These are phyloP conservation scores for Aegilops sharonensis DNA, from an alignment of 176 grass and related monocot species.

Conservation along the genomic window DNA sequence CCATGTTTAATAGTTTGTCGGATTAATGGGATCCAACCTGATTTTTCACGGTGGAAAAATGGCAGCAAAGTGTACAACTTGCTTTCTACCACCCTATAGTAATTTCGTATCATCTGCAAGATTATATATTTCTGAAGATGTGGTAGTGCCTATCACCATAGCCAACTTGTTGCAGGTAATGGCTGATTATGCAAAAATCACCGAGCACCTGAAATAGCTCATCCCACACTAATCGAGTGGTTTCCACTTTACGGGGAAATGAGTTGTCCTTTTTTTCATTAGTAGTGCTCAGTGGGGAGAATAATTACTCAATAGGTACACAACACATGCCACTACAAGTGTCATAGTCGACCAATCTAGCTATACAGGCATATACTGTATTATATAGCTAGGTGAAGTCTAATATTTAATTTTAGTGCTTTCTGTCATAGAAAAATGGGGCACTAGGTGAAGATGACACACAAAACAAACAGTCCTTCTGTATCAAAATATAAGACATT, in stretches of 20 bases:
- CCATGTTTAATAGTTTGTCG: no score
- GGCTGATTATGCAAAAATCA: not conserved
- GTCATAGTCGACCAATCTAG: not conserved
- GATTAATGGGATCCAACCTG: not conserved
- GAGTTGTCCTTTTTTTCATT: not conserved
- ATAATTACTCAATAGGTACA: not conserved
- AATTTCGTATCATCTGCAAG: not conserved
- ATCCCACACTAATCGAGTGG: conserved; percentile 21
- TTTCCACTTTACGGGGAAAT: not conserved
- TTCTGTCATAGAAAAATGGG: not conserved
- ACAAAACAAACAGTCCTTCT: not conserved
- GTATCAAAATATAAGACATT: no score
- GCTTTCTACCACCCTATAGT: not conserved
- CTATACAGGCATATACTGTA: not conserved
- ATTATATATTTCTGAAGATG: not conserved
- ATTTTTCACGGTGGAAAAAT: not conserved
- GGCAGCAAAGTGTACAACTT: not conserved
- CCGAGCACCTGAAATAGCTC: conserved; percentile 14
- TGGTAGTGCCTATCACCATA: not conserved
- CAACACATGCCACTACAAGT: not conserved
- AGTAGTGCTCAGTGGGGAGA: not conserved
- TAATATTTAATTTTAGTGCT: not conserved
- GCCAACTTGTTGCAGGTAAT: not conserved
- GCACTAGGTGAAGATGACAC: not conserved
- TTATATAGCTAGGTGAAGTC: not conserved